Conservation (phyloP, 108 stramenopile species). For the Skeletonema costatum region DNA sequence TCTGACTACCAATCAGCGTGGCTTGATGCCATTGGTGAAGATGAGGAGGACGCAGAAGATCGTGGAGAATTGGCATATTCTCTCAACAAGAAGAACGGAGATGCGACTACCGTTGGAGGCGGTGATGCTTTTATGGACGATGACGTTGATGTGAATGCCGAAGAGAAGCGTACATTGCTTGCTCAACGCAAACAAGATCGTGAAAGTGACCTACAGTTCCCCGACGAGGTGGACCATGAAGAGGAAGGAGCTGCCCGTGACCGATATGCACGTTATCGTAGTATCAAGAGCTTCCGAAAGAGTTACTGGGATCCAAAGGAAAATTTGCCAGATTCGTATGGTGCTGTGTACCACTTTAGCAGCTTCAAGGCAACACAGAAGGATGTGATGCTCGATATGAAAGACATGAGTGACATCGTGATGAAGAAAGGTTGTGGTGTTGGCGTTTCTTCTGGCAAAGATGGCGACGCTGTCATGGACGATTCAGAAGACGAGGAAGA, state of each 20-base stretch:
- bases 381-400: slow-evolving; percentile 75
- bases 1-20: slow-evolving; percentile 96
- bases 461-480: slow-evolving; percentile 20
- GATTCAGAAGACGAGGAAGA: slow-evolving; percentile 68
- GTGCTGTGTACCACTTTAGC: slow-evolving; percentile 90
- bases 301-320: slow-evolving; percentile 97
- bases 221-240: slow-evolving; percentile 97
- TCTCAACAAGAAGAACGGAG: slow-evolving; percentile 71
- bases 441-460: slow-evolving; percentile 13
- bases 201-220: slow-evolving; percentile 91
- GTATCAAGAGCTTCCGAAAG: slow-evolving; percentile 92
- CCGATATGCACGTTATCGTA: slow-evolving; percentile 96
- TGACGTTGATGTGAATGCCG: slow-evolving; percentile 65
- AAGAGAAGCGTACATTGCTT: slow-evolving; percentile 60
- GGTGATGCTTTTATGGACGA: slow-evolving; percentile 61
- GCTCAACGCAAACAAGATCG: slow-evolving; percentile 78
- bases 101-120: slow-evolving; percentile 48
- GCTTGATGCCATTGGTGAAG: slow-evolving; percentile 88
- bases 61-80: slow-evolving; percentile 82
- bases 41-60: slow-evolving; percentile 68
- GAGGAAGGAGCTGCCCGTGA: slow-evolving; percentile 86
- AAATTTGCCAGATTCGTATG: slow-evolving; percentile 95
- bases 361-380: slow-evolving; percentile 89
- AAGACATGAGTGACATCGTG: slow-evolving; percentile 65
- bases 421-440: slow-evolving; percentile 35